Percentiles rank a stretch among this genome's conserved stretches.
Conservation (phyloP, 768 basidiomycete genomes). For the Kockovaella imperatae region DNA sequence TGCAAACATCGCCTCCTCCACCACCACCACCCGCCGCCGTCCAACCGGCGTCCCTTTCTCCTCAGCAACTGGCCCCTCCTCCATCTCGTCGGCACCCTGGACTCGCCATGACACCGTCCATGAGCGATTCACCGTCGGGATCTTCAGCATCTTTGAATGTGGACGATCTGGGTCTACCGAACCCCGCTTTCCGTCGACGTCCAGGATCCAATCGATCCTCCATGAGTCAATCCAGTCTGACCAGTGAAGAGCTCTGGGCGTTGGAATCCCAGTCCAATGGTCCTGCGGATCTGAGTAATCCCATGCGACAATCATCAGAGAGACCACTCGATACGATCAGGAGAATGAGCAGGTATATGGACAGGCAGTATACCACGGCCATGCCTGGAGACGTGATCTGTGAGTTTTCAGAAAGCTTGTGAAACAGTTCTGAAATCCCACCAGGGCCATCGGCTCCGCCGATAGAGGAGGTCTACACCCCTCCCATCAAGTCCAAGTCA, state of each 20-base stretch:
- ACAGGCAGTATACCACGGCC: slow-evolving; percentile 5
- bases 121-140: slow-evolving; percentile 27
- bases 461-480: slow-evolving; percentile 6
- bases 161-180: slow-evolving; percentile 24
- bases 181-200: slow-evolving; percentile 27
- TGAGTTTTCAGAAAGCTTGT: slow-evolving; percentile 10
- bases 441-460: slow-evolving; percentile 35
- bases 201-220: slow-evolving; percentile 21
- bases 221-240: slow-evolving; percentile 18
- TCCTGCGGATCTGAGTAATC: slow-evolving; percentile 40
- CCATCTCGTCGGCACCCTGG: slow-evolving; percentile 7
- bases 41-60: background rate
- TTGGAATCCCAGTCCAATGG: slow-evolving; percentile 9
- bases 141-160: slow-evolving; percentile 18
- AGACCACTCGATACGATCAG: slow-evolving; percentile 39
- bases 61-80: background rate
- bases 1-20: background rate
- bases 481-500: slow-evolving; percentile 21
- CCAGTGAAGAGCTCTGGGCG: slow-evolving; percentile 32
- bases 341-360: slow-evolving; percentile 25
- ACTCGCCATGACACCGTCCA: slow-evolving; percentile 14
- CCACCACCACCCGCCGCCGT: background rate
- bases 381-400: slow-evolving; percentile 37
- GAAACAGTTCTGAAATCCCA: background rate
- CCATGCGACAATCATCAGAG: slow-evolving; percentile 30